Base-by-base conservation (phyloP, 2,329 filamentous ascomycete species). In the Purpureocillium lavendulum region DNA sequence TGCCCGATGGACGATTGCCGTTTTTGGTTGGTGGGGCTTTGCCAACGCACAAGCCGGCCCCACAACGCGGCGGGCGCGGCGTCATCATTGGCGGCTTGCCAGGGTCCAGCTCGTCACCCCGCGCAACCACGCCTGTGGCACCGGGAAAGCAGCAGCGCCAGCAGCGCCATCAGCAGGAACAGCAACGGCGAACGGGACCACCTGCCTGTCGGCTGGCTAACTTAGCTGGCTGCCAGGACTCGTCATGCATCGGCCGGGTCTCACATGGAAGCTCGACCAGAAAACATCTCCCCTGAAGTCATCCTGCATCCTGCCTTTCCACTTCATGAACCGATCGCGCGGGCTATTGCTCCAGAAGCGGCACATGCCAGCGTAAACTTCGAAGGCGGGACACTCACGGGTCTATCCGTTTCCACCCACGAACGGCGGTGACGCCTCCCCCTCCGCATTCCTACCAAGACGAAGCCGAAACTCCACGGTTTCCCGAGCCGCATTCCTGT, bases 51-150 rank as follows among this genome's bases (percentile, higher is more conserved):
- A 30, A 28, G 16, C 28, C 21, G 36, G 21, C 21, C 37, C 17
- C 37, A 33, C 30, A 21, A 18, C 7, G 7, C 30, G 7, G 17
- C 37, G 30, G 31, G 17, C 8, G 4, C 1, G 11, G 13, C 7
- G 26, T 10, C 15, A 13, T 7, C 12, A 34, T 39, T 33, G 30
- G 37, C 18, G 36, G 28, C 30, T 18, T 14, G 24, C 17, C 33
- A 33, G 18, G 39, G 30, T 17, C 18, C 12, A 11, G 18, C 40
- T 39, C 40, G 40, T 42, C 35, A 32, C 40, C 40, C 40, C 36
- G 40, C 40, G 40, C 40, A 42, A 42, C 40, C 12, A 24, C 35
- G 30, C 30, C 21, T 33, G 10, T n/a, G 11, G 7, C 16, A 26
- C 12, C 14, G 18, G 13, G 7, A 30, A 12, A 14, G 6, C 29